Evolutionary conservation across 78 protist genomes (phyloP), one percentile per base, ranked within the genome.

Genomic region (Isochrysis galbana): DNA sequence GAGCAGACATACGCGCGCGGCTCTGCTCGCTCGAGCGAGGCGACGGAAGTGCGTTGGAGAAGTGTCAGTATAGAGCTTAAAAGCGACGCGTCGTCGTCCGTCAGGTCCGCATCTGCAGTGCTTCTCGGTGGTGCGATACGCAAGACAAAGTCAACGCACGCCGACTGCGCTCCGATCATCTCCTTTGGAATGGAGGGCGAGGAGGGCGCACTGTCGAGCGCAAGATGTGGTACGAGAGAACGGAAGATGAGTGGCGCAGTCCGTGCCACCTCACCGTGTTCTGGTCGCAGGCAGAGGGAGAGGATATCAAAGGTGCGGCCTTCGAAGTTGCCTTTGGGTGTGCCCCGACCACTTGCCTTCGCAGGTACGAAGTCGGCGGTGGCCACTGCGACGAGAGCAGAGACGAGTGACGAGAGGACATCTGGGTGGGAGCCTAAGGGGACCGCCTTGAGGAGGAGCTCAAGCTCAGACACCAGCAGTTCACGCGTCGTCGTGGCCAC

Each of bases 1-100:
- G 39, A 36, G 82, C 82, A 72, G 44, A 72, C 82, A 41, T 4
- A 19, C 44, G 82, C 82, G 82, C 82, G 82, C 82, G 82, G 82
- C 82, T 72, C 82, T 36, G 82, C 82, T 5, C 82, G 82, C 25
- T 72, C 82, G 39, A 41, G 82, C 44, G 44, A 1, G 17, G 82
- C 82, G 21, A 17, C 39, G 42, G 82, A 7, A 14, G 17, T 41
- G 17, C 41, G 82, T 41, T 72, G 82, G 32, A 72, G 82, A 36
- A 72, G 82, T 41, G 82, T 41, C 41, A 36, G 82, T 19, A 23
- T 34, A 10, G 74, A 61, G 74, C 4, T 23, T 11, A 21, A 32
- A 3, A 23, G 74, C 74, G 74, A 7, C 74, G 74, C 74, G 29
- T 7, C 61, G 29, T 51, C 61, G 61, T 51, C 61, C 61, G 61